These are phyloP conservation scores for Vanrija pseudolonga DNA, from an alignment of 1,284 basidiomycete genomes.

Conservation along the genomic window DNA sequence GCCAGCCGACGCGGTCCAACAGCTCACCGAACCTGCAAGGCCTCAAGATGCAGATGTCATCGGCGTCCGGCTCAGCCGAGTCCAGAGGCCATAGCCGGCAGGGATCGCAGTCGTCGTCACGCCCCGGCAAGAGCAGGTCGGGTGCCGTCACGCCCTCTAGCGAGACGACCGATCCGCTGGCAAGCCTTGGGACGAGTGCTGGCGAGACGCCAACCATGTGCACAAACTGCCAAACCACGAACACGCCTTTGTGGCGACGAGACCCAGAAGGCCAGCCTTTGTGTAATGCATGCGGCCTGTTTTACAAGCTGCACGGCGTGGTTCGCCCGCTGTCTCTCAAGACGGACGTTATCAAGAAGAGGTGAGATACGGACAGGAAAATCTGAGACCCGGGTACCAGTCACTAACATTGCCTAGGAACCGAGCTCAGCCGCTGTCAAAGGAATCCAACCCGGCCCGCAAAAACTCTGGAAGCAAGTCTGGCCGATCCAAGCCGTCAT, in stretches of 20 bases:
- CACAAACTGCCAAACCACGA: slow-evolving; percentile 92
- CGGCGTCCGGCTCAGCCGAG: not conserved
- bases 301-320: slow-evolving; percentile 92
- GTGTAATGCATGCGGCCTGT: slow-evolving; percentile 84
- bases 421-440: slow-evolving; percentile 12
- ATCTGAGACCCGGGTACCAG: not conserved
- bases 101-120: not conserved
- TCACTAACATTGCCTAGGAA: slow-evolving; percentile 5
- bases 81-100: not conserved
- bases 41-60: slow-evolving; percentile 11
- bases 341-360: slow-evolving; percentile 97
- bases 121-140: not conserved
- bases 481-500: slow-evolving; percentile 13
- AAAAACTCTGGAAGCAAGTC: slow-evolving; percentile 3
- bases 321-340: slow-evolving; percentile 89
- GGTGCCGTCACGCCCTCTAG: slow-evolving; percentile 8
- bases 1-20: slow-evolving; percentile 36
- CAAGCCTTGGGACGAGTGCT: slow-evolving; percentile 4
- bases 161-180: not conserved
- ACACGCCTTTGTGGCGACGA: slow-evolving; percentile 90
- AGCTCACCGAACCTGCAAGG: slow-evolving; percentile 46
- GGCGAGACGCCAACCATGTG: slow-evolving; percentile 75
- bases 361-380: slow-evolving; percentile 55
- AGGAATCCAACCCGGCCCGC: slow-evolving; percentile 6
- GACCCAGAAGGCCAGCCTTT: slow-evolving; percentile 93